Base-by-base conservation (phyloP, 1,284 basidiomycete genomes). In the Ganoderma boninense region DNA sequence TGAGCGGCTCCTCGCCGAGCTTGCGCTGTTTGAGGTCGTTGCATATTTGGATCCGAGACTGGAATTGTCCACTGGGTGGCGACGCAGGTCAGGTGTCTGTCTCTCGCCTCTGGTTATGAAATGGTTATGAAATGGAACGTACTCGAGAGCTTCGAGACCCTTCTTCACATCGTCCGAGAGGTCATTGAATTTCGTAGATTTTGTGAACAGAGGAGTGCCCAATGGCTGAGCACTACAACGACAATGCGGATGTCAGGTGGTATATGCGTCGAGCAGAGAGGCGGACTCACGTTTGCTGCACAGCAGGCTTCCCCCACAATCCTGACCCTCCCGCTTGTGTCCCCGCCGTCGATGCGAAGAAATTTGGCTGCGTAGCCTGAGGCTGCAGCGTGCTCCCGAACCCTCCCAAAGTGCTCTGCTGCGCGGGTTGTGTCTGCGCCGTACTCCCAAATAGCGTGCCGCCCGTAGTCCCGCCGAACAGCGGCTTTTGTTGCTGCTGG, bases 141-240 rank as follows among this genome's bases (percentile, higher is more conserved):
- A 95, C 94, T 96, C 94, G 64, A 95, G 87, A 49, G 82, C 80
- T 77, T 95, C 94, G 32, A 95, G 84, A 6, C 81, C 83, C 71
- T 82, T 89, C 79, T 90, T 92, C 49, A 90, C 74, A 1, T 87
- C 85, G 66, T 95, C 94, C 0, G 93, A 90, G 20, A 95, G 80
- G 77, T 96, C 94, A 65, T 96, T 95, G 80, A 95, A 96, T 78
- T 94, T 95, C 0, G 93, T 94, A 0, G 89, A 87, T 78, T 90
- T 93, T 20, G 87, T 88, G 75, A 94, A 91, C 0, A 85, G 79
- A n/a, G 86, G 84, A 35, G 84, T 81, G 2, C 84, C 84, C 40
- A 73, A 70, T 29, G 75, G 66, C 67, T 82, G 79, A 44, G 77
- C 63, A 35, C 70, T 74, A 60, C n/a, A 61, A 38, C 16, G 60